These are phyloP conservation scores for Penium margaritaceum DNA, from an alignment of 139 green algal species.

Conservation along the genomic window DNA sequence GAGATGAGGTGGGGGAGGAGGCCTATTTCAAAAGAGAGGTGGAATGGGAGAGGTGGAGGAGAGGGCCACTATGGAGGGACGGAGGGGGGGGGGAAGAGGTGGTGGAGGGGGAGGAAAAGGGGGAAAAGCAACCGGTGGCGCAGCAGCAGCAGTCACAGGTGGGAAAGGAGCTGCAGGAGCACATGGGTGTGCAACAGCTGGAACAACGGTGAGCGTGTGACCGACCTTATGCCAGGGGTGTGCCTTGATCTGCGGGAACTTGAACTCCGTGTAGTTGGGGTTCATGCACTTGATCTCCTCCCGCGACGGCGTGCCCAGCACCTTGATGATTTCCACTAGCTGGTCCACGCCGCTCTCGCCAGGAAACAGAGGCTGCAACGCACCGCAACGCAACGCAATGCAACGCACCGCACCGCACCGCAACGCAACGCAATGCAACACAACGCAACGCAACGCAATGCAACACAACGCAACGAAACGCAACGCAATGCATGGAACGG, in stretches of 20 bases:
- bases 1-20: not conserved
- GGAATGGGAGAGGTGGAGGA: not conserved
- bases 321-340: conserved; percentile 99
- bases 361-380: conserved; percentile 51
- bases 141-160: too few relatives aligned
- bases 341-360: conserved; percentile 95
- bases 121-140: too few relatives aligned
- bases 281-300: conserved; percentile 98
- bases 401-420: too few relatives aligned
- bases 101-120: too few relatives aligned
- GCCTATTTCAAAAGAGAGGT: not conserved
- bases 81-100: too few relatives aligned
- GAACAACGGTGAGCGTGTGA: too few relatives aligned
- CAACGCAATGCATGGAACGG: too few relatives aligned
- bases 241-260: conserved; percentile 94
- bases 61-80: too few relatives aligned
- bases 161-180: not conserved
- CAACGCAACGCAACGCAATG: too few relatives aligned
- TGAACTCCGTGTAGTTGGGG: conserved; percentile 99
- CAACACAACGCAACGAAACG: too few relatives aligned
- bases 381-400: not conserved
- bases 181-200: too few relatives aligned
- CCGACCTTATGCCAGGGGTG: conserved; percentile 87
- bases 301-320: conserved; percentile 79
- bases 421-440: too few relatives aligned